Percentiles rank a stretch among this genome's conserved stretches.
Conservation (phyloP, 371 early-diverging fungal genomes). For the Haplosporangium sp. region DNA sequence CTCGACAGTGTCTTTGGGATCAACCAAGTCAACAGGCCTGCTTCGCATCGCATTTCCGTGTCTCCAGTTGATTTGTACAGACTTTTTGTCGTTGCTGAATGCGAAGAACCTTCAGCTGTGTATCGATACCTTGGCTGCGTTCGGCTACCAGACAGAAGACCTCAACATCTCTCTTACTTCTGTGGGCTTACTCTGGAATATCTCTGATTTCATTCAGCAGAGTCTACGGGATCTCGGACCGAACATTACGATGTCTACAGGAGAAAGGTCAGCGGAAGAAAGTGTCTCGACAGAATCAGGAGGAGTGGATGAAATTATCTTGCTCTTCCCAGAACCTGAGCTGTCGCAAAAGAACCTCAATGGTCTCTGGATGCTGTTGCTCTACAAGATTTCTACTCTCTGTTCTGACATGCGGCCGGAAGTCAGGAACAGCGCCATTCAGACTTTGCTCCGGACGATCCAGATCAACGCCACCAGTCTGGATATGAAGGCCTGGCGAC, state of each 20-base stretch:
- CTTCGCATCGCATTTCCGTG: constrained; percentile 92
- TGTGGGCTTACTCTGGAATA: constrained; percentile 92
- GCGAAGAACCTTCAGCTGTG: constrained; percentile 83
- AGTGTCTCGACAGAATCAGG: neutral
- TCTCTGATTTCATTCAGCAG: constrained; percentile 85
- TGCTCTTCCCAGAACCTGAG: constrained; percentile 56
- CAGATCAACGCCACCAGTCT: constrained; percentile 84
- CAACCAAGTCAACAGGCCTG: constrained; percentile 61
- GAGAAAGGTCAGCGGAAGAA: neutral
- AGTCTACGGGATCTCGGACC: constrained; percentile 64
- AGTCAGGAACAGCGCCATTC: constrained; percentile 94
- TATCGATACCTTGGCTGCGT: constrained; percentile 84
- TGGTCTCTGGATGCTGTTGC: constrained; percentile 87
- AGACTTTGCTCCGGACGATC: constrained; percentile 94
- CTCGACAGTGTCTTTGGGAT: neutral
- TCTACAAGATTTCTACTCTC: constrained; percentile 83
- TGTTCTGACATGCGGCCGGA: constrained; percentile 92
- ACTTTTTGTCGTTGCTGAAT: constrained; percentile 86
- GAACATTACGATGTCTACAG: neutral
- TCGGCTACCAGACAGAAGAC: constrained; percentile 89
- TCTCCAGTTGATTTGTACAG: constrained; percentile 95
- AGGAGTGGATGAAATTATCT: constrained; percentile 31
- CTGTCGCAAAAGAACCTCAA: constrained; percentile 65
- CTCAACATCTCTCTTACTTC: constrained; percentile 95
- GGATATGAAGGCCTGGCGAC: constrained; percentile 79